A percentile compares a stretch with the other conserved stretches of the same genome.
These are phyloP conservation scores for Erysimum cheiri DNA, from an alignment of 441 rosid species.

Conservation along the genomic window DNA sequence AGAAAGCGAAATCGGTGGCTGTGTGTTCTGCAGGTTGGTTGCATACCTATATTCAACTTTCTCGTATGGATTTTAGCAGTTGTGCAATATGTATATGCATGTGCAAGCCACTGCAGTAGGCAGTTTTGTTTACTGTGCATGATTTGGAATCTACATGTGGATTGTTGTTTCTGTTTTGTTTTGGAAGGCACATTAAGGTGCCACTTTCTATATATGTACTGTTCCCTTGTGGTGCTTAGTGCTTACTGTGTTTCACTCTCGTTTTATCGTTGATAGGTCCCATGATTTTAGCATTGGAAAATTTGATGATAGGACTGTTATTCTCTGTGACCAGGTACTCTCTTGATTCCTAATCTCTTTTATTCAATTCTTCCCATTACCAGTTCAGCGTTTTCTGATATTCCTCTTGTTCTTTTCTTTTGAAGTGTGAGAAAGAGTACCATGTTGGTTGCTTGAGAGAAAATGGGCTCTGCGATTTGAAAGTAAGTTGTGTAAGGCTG, in stretches of 20 bases:
- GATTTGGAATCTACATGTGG: conserved; percentile 16
- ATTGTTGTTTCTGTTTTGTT: background rate
- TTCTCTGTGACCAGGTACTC: conserved; percentile 89
- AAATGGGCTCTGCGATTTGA: conserved; percentile 73
- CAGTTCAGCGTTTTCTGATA: conserved; percentile 21
- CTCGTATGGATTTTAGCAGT: conserved; percentile 1
- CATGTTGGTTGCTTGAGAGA: conserved; percentile 95
- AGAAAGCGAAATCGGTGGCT: conserved; percentile 86
- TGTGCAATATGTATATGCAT: conserved; percentile 7
- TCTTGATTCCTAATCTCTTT: conserved; percentile 21
- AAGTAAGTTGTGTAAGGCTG: conserved; percentile 55
- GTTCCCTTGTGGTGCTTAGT: background rate
- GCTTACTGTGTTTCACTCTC: background rate
- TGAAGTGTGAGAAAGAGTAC: conserved; percentile 94
- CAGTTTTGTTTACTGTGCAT: conserved; percentile 22
- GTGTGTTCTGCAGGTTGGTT: conserved; percentile 92
- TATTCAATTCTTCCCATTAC: conserved; percentile 13
- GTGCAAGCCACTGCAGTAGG: conserved; percentile 11
- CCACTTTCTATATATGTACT: background rate
- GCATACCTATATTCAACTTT: conserved; percentile 18
- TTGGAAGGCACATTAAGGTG: conserved; percentile 13
- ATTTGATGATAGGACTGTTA: conserved; percentile 87
- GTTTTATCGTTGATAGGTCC: conserved; percentile 51
- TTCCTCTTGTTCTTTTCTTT: conserved; percentile 29
- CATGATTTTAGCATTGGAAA: conserved; percentile 72